Conservation (phyloP, 495 filamentous ascomycete genomes). For the Aspergillus avenaceus region DNA sequence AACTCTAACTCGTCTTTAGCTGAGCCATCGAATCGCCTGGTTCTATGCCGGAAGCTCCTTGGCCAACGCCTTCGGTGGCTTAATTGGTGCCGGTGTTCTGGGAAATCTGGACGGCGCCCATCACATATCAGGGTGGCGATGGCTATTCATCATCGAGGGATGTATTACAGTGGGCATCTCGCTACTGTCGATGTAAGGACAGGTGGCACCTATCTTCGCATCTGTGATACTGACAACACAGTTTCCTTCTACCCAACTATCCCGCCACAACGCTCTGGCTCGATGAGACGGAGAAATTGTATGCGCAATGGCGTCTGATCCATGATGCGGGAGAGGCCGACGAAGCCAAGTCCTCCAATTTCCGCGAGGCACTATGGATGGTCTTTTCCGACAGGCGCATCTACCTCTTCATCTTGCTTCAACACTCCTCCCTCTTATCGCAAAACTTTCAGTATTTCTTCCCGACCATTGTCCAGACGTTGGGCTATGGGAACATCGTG, state of each 20-base stretch:
- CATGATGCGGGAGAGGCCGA: constrained; percentile 78
- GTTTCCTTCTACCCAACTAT: constrained; percentile 72
- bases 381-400: constrained; percentile 33
- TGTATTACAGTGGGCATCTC: constrained; percentile 28
- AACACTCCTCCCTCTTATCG: constrained; percentile 31
- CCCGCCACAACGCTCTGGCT: constrained; percentile 73
- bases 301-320: constrained; percentile 68
- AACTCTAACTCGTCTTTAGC: neutral
- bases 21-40: constrained; percentile 47
- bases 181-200: constrained; percentile 20
- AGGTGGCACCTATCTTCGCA: neutral
- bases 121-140: constrained; percentile 61
- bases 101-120: constrained; percentile 30
- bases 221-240: constrained; percentile 25
- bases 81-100: constrained; percentile 54
- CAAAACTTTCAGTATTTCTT: constrained; percentile 79
- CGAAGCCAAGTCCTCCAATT: constrained; percentile 19
- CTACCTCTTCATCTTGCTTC: constrained; percentile 33
- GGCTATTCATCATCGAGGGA: constrained; percentile 81
- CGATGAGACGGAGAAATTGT: constrained; percentile 58
- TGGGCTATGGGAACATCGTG: constrained; percentile 58
- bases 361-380: constrained; percentile 23
- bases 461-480: constrained; percentile 71
- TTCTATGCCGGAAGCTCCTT: constrained; percentile 61
- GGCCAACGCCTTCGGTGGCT: constrained; percentile 60